Percentiles rank a stretch among this genome's conserved stretches.
These are phyloP conservation scores for Botrytis cinerea DNA, from an alignment of 2,329 filamentous ascomycete species.

Conservation along the genomic window DNA sequence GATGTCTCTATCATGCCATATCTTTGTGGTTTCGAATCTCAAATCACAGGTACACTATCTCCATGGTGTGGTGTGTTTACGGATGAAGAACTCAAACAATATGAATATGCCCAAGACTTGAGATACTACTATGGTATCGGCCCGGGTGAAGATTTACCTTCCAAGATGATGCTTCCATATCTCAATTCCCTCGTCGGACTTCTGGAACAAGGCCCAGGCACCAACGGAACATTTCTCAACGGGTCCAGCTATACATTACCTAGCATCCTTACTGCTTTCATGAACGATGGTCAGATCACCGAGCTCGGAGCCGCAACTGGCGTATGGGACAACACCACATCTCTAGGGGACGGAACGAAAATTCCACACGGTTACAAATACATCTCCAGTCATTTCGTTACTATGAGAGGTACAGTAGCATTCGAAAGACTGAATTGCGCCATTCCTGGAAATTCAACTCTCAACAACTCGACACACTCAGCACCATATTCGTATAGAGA, in stretches of 20 bases:
- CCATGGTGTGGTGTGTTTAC: constrained; percentile 65
- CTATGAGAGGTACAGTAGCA: constrained; percentile 66
- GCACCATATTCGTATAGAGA: neutral
- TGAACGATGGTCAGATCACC: constrained; percentile 67
- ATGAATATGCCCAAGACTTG: constrained; percentile 68
- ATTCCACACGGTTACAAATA: constrained; percentile 54
- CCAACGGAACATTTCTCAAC: constrained; percentile 50
- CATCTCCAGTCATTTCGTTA: constrained; percentile 56
- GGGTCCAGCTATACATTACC: constrained; percentile 53
- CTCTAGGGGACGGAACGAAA: constrained; percentile 43
- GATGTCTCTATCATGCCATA: constrained; percentile 64
- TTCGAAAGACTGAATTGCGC: constrained; percentile 47
- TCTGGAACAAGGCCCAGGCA: constrained; percentile 54
- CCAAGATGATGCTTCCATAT: constrained; percentile 63
- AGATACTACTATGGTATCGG: constrained; percentile 68
- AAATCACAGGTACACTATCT: constrained; percentile 62
- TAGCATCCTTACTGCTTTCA: constrained; percentile 60
- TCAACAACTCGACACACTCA: neutral
- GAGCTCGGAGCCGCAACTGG: constrained; percentile 61
- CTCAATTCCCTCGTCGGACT: constrained; percentile 55
- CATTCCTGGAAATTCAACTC: neutral
- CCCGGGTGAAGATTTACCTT: constrained; percentile 54
- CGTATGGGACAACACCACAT: constrained; percentile 53
- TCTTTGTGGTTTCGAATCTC: constrained; percentile 70
- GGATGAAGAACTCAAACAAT: constrained; percentile 60